Conservation (phyloP, 179 eudicot genomes). For the Patellifolia procumbens region DNA sequence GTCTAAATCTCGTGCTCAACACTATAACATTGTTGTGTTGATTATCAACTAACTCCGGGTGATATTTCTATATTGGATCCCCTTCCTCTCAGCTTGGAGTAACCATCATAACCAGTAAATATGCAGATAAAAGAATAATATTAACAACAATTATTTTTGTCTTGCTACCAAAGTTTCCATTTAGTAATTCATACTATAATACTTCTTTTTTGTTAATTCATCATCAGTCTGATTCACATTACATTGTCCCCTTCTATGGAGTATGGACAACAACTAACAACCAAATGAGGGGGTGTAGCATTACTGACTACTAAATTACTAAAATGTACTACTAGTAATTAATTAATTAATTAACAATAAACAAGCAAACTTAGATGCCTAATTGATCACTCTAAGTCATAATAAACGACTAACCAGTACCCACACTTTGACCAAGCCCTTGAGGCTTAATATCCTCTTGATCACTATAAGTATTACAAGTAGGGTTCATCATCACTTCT, state of each 20-base stretch:
- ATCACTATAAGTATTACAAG: slow-evolving; percentile 25
- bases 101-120: too few relatives aligned
- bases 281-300: slow-evolving; percentile 7
- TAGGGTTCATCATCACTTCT: slow-evolving; percentile 25
- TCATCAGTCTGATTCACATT: slow-evolving; percentile 13
- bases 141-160: background rate
- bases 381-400: slow-evolving; percentile 1
- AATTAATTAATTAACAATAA: slow-evolving; percentile 18
- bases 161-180: background rate
- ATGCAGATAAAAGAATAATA: too few relatives aligned
- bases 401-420: slow-evolving; percentile 23
- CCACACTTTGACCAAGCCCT: slow-evolving; percentile 35
- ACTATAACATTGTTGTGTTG: too few relatives aligned
- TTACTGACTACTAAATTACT: slow-evolving; percentile 2
- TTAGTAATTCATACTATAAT: background rate
- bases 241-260: slow-evolving; percentile 22
- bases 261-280: slow-evolving; percentile 15
- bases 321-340: slow-evolving; percentile 4
- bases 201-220: background rate
- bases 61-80: too few relatives aligned
- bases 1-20: too few relatives aligned
- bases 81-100: too few relatives aligned
- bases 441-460: slow-evolving; percentile 35
- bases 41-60: too few relatives aligned
- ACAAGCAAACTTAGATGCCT: slow-evolving; percentile 14